Evolutionary conservation across 2,329 filamentous ascomycete genomes (phyloP).

Genomic region (Claviceps sp.): DNA sequence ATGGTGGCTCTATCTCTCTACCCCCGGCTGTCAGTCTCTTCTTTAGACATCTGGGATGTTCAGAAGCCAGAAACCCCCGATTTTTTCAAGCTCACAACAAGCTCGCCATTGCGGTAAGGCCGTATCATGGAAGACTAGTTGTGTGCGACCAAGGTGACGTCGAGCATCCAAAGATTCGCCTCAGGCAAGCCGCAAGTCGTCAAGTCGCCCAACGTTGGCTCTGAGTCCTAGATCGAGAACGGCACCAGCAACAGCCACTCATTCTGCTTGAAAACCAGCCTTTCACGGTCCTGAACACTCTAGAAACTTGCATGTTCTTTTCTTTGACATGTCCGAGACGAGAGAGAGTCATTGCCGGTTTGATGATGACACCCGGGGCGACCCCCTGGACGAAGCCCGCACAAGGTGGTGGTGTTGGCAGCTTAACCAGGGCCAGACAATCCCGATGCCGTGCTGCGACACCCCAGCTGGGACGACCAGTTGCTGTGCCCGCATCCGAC

Average conservation of each 20-base stretch:
- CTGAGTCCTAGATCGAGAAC: not conserved
- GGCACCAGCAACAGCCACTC: not conserved
- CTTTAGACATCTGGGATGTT: too few relatives aligned
- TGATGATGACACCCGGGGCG: conserved; percentile 7
- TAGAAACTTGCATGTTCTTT: not conserved
- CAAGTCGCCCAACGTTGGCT: too few relatives aligned
- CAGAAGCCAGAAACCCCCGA: too few relatives aligned
- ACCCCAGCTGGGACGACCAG: not conserved
- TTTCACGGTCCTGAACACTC: not conserved
- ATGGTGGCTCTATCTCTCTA: not conserved
- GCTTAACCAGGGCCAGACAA: not conserved
- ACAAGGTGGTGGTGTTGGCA: conserved; percentile 4
- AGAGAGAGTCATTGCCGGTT: conserved; percentile 2
- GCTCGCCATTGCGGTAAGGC: too few relatives aligned
- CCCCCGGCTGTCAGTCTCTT: too few relatives aligned
- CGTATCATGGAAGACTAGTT: not conserved
- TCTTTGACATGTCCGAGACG: not conserved
- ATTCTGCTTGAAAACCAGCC: not conserved
- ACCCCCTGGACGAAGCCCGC: conserved; percentile 2
- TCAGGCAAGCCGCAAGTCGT: not conserved
- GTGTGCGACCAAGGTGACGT: not conserved
- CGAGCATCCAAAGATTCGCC: not conserved
- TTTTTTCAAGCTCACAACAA: too few relatives aligned
- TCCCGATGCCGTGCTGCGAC: not conserved
- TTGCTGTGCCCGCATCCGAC: not conserved